These are phyloP conservation scores for Penicillium crystallinum DNA, from an alignment of 495 filamentous ascomycete genomes.

Conservation along the genomic window DNA sequence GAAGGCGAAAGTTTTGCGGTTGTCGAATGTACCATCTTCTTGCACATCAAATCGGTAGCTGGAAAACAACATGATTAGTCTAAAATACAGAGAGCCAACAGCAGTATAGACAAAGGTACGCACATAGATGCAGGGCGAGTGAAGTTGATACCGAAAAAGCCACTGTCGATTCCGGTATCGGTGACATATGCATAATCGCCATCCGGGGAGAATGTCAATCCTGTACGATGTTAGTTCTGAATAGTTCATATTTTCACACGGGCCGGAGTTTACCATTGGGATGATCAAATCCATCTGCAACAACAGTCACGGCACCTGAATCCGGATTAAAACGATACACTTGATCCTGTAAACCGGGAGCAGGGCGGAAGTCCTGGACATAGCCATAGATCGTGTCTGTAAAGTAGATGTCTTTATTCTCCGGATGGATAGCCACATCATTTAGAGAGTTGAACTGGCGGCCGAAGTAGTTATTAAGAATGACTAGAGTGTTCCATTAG, in stretches of 20 bases:
- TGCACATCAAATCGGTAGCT: conserved; percentile 22
- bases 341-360: conserved; percentile 29
- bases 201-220: conserved; percentile 42
- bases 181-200: conserved; percentile 39
- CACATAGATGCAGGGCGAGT: conserved; percentile 20
- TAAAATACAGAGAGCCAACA: neutral
- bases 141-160: conserved; percentile 16
- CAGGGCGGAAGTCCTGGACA: conserved; percentile 29
- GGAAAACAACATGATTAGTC: neutral
- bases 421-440: conserved; percentile 28
- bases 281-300: conserved; percentile 32
- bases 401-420: conserved; percentile 46
- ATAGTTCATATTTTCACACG: neutral
- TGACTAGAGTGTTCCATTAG: conserved; percentile 3
- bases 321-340: conserved; percentile 39
- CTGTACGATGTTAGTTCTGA: conserved; percentile 10
- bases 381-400: conserved; percentile 37
- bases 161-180: conserved; percentile 33
- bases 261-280: conserved; percentile 23
- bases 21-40: conserved; percentile 16
- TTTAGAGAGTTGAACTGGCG: conserved; percentile 29
- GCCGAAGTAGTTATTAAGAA: conserved; percentile 35
- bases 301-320: conserved; percentile 38
- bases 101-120: neutral
- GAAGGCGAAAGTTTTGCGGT: conserved; percentile 21